Conservation (phyloP, 2,329 filamentous ascomycete genomes). For the Didymella exigua region DNA sequence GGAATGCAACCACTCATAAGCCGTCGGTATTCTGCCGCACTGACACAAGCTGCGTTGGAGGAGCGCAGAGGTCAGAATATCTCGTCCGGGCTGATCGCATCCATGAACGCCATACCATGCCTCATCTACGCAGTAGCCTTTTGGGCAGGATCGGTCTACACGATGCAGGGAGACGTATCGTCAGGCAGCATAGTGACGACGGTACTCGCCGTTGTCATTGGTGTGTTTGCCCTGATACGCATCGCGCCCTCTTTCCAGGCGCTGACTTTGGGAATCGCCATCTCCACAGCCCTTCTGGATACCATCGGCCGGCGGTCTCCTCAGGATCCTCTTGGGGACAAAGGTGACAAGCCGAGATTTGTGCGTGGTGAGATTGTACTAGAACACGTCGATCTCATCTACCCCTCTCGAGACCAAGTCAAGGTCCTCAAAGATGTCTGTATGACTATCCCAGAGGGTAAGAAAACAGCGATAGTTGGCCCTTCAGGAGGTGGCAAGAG, state of each 20-base stretch:
- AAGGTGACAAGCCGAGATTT: slow-evolving; percentile 26
- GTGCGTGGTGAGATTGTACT: slow-evolving; percentile 68
- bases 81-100: slow-evolving; percentile 31
- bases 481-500: slow-evolving; percentile 94
- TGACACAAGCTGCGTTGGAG: slow-evolving; percentile 51
- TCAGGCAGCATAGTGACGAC: slow-evolving; percentile 60
- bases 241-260: slow-evolving; percentile 65
- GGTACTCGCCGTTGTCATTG: slow-evolving; percentile 44
- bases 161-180: too few species aligned
- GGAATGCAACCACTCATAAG: slow-evolving; percentile 53
- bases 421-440: slow-evolving; percentile 83
- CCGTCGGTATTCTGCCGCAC: slow-evolving; percentile 51
- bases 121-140: slow-evolving; percentile 58
- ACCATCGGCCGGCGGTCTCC: slow-evolving; percentile 82
- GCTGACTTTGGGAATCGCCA: neutral
- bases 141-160: slow-evolving; percentile 60
- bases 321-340: slow-evolving; percentile 61
- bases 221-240: slow-evolving; percentile 75
- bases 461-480: slow-evolving; percentile 90
- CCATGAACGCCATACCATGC: too few species aligned
- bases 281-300: too few species aligned
- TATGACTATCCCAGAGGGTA: slow-evolving; percentile 81
- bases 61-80: slow-evolving; percentile 57
- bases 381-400: slow-evolving; percentile 83
- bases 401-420: slow-evolving; percentile 89